phyloP scores from a whole-genome alignment of 2,329 filamentous ascomycete genomes.

The Huntiella bhutanensis region DNA sequence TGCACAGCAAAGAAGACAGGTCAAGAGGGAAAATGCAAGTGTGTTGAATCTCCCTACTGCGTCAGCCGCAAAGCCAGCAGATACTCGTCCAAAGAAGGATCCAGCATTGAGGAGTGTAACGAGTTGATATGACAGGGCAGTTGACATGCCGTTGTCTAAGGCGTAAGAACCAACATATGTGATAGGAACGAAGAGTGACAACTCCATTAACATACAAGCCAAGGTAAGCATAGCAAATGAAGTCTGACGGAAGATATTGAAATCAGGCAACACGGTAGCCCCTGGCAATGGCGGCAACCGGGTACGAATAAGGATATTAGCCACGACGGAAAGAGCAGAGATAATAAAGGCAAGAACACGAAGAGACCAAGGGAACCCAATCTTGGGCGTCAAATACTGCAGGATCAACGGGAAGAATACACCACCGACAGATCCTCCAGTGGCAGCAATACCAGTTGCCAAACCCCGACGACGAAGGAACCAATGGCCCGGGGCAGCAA shows the following conservation, averaged over 20 bases:
- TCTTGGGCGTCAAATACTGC: constrained; percentile 24
- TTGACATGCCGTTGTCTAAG: constrained; percentile 11
- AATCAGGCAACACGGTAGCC: constrained; percentile 33
- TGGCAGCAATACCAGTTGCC: constrained; percentile 59
- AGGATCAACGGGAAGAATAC: constrained; percentile 38
- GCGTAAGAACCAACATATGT: constrained; percentile 62
- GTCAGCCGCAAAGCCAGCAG: constrained; percentile 61
- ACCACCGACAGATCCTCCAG: constrained; percentile 50
- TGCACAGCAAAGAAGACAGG: constrained; percentile 36
- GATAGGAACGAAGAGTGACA: constrained; percentile 53
- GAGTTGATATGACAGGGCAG: constrained; percentile 39
- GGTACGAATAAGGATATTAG: constrained; percentile 29
- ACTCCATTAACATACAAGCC: constrained; percentile 52
- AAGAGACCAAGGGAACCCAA: constrained; percentile 31
- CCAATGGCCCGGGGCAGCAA: constrained; percentile 60
- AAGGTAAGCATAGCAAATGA: constrained; percentile 40
- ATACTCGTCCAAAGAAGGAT: constrained; percentile 55
- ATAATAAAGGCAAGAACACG: constrained; percentile 32
- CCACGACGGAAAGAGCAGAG: constrained; percentile 26
- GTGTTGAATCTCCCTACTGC: constrained; percentile 63
- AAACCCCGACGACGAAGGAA: constrained; percentile 56
- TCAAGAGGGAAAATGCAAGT: constrained; percentile 46
- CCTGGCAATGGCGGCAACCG: constrained; percentile 31
- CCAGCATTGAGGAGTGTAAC: constrained; percentile 68
- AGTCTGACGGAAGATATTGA: constrained; percentile 39